Percentiles rank a stretch among this genome's conserved stretches.
Evolutionary conservation across 257 asterid genomes (phyloP).

Genomic region (Primulina huaijiensis): DNA sequence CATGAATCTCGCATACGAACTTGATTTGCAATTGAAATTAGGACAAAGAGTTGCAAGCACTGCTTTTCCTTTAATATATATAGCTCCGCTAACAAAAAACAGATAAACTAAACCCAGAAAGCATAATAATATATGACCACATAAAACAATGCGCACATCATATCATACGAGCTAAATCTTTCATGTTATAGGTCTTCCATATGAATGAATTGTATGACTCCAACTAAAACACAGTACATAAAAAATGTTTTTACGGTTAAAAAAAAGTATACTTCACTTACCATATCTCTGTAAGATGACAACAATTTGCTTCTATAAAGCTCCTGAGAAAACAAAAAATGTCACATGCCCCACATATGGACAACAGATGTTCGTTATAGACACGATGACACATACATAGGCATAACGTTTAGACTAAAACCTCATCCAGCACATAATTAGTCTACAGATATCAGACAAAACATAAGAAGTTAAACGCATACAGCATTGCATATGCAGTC

Average conservation of each 20-base stretch:
- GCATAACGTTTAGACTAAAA: not conserved
- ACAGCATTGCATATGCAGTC: too few relatives aligned
- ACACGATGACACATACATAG: not conserved
- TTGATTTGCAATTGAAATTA: too few relatives aligned
- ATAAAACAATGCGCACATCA: not conserved
- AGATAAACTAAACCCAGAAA: too few relatives aligned
- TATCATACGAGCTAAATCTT: constrained; percentile 6
- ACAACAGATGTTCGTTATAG: not conserved
- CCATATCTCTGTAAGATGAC: constrained; percentile 71
- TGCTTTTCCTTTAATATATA: too few relatives aligned
- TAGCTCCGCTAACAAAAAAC: too few relatives aligned
- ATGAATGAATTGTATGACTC: constrained; percentile 6
- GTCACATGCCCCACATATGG: constrained; percentile 9
- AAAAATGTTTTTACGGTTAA: not conserved
- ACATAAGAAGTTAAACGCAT: too few relatives aligned
- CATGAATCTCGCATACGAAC: too few relatives aligned
- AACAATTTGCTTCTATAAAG: constrained; percentile 41
- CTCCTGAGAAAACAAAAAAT: constrained; percentile 43
- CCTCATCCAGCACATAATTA: not conserved
- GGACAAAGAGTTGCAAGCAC: too few relatives aligned
- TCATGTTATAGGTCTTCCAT: constrained; percentile 7
- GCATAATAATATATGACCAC: not conserved
- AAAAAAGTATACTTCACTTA: constrained; percentile 28
- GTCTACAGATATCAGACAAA: not conserved
- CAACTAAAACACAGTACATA: not conserved